Evolutionary conservation across 768 basidiomycete genomes (phyloP).

Genomic region (Hirschioporus abietinus): DNA sequence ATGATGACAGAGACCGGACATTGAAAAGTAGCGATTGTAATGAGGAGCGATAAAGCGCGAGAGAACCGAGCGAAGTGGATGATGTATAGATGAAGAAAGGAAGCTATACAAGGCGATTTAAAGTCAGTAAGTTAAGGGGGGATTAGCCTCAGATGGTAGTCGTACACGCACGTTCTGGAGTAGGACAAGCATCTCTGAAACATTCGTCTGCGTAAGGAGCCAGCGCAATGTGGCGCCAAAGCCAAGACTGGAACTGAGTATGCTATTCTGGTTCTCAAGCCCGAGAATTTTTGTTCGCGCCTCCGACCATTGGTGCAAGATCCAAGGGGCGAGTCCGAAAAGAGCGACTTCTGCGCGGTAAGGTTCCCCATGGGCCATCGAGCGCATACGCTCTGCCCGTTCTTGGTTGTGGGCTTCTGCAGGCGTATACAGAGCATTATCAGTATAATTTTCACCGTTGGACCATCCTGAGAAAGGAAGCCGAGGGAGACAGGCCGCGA

Average conservation of each 20-base stretch:
- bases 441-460: conserved; percentile 13
- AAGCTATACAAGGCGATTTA: conserved; percentile 39
- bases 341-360: conserved; percentile 79
- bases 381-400: conserved; percentile 70
- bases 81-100: conserved; percentile 73
- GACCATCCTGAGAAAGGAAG: background rate
- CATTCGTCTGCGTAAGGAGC: conserved; percentile 49
- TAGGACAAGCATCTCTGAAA: conserved; percentile 58
- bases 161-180: conserved; percentile 61
- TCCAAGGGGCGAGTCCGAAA: conserved; percentile 84
- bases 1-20: conserved; percentile 55
- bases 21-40: conserved; percentile 68
- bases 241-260: background rate
- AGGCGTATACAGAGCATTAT: conserved; percentile 41
- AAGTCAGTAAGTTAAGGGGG: background rate
- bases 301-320: conserved; percentile 69
- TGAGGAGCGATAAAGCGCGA: conserved; percentile 75
- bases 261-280: conserved; percentile 30
- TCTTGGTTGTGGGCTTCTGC: conserved; percentile 62
- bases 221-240: conserved; percentile 11
- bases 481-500: conserved; percentile 2
- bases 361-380: conserved; percentile 65
- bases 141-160: conserved; percentile 1
- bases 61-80: conserved; percentile 71
- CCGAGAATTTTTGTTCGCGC: conserved; percentile 56